Evolutionary conservation across 176 grass and related monocot species (phyloP).

Genomic region (Zoysia japonica): DNA sequence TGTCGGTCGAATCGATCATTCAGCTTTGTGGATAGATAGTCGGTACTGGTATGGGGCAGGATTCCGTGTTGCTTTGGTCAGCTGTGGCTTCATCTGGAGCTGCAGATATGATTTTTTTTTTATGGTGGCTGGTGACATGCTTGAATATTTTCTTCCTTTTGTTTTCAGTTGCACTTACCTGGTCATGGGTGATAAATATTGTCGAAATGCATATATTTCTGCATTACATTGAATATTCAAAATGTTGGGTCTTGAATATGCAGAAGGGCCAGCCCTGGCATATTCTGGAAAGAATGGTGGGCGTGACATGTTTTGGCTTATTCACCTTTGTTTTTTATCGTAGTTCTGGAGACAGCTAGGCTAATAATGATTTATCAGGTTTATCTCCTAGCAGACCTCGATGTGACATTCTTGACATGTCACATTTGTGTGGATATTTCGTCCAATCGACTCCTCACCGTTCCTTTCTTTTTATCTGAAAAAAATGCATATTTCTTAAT

Average conservation of each 20-base stretch:
- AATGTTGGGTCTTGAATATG: background rate
- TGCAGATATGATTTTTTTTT: background rate
- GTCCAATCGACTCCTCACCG: background rate
- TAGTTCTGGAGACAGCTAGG: constrained; percentile 24
- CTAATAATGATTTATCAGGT: constrained; percentile 13
- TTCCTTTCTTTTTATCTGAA: constrained; percentile 12
- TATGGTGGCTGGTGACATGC: background rate
- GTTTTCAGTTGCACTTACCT: background rate
- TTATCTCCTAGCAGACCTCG: constrained; percentile 13
- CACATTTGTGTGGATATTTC: constrained; percentile 8
- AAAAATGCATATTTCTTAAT: background rate
- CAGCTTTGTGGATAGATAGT: constrained; percentile 21
- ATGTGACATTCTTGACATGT: constrained; percentile 19
- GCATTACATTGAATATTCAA: background rate
- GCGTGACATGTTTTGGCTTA: constrained; percentile 9
- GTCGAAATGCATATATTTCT: background rate
- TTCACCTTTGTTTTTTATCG: background rate
- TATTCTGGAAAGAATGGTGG: constrained; percentile 26
- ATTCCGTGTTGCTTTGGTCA: constrained; percentile 18
- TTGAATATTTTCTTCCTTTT: background rate
- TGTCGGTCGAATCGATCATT: constrained; percentile 27
- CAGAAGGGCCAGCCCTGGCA: constrained; percentile 6
- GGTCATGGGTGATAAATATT: constrained; percentile 13
- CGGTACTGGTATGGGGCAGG: background rate
- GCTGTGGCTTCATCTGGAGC: constrained; percentile 20